Percentiles rank a stretch among this genome's conserved stretches.
Conservation (phyloP, 73 alveolate genomes). For the Paramecium sexaurelia region DNA sequence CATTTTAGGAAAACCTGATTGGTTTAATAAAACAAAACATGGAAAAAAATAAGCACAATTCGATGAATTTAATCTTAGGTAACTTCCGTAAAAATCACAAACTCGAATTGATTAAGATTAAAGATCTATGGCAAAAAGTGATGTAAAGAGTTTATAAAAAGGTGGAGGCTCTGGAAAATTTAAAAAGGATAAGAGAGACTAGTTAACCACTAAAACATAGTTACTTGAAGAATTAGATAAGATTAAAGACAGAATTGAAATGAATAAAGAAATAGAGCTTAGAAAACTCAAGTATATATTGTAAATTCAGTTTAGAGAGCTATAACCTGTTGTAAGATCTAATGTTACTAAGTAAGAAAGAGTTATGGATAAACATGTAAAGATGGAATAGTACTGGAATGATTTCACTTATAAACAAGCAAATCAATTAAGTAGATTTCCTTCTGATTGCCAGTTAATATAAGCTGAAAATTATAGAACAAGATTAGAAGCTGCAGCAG, state of each 20-base stretch:
- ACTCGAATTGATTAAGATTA: constrained; percentile 33
- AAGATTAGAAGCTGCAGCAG: constrained; percentile 54
- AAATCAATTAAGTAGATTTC: background rate
- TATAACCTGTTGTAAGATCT: background rate
- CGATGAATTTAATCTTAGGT: constrained; percentile 11
- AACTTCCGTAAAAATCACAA: background rate
- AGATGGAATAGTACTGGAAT: constrained; percentile 34
- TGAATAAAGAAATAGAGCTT: background rate
- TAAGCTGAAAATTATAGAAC: constrained; percentile 48
- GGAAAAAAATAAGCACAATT: constrained; percentile 25
- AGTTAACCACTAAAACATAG: constrained; percentile 14
- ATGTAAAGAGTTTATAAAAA: constrained; percentile 9
- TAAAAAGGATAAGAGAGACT: constrained; percentile 26
- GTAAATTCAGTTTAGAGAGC: background rate
- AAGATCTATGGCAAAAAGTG: constrained; percentile 46
- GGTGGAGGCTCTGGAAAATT: constrained; percentile 46
- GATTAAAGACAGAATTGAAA: constrained; percentile 18
- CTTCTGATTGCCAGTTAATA: constrained; percentile 3
- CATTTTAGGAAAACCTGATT: constrained; percentile 31
- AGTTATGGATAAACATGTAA: background rate
- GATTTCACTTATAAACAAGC: background rate
- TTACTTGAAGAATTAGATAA: constrained; percentile 39
- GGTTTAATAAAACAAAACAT: constrained; percentile 29
- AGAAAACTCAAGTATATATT: background rate
- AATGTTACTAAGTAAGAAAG: background rate